Percentiles rank a stretch among this genome's conserved stretches.
phyloP scores from a whole-genome alignment of 169 alveolate genomes.

The Plasmodium coatneyi region DNA sequence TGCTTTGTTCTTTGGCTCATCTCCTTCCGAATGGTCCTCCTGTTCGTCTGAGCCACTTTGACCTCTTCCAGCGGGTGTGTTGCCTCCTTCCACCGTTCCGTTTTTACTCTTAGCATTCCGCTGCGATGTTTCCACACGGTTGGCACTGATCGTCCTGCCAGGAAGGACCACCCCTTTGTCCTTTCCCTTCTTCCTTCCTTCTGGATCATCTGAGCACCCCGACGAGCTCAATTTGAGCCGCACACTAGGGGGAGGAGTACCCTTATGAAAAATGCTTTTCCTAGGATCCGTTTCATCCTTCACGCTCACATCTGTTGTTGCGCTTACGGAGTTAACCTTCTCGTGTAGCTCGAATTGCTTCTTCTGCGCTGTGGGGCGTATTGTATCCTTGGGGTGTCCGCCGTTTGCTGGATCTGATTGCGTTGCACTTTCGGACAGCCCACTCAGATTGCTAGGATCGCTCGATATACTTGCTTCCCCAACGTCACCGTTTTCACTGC shows the following conservation, averaged over 20 bases:
- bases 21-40: background rate
- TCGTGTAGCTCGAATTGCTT: background rate
- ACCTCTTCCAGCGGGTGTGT: background rate
- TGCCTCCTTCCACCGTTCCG: background rate
- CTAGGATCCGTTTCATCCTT: background rate
- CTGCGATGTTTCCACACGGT: background rate
- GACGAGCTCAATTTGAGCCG: background rate
- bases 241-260: background rate
- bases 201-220: background rate
- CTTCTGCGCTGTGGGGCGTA: background rate
- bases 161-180: background rate
- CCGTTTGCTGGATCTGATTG: background rate
- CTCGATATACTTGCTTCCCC: background rate
- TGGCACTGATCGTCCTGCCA: background rate
- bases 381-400: background rate
- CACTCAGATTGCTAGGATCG: background rate
- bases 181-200: background rate
- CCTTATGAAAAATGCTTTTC: background rate
- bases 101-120: background rate
- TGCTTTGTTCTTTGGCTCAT: background rate
- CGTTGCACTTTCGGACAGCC: background rate
- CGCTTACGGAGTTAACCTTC: background rate
- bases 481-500: background rate
- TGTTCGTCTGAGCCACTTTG: background rate
- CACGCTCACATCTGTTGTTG: background rate